Evolutionary conservation across 345 rosid species (phyloP), one percentile per base, ranked within the genome.

Genomic region (Murraya paniculata): DNA sequence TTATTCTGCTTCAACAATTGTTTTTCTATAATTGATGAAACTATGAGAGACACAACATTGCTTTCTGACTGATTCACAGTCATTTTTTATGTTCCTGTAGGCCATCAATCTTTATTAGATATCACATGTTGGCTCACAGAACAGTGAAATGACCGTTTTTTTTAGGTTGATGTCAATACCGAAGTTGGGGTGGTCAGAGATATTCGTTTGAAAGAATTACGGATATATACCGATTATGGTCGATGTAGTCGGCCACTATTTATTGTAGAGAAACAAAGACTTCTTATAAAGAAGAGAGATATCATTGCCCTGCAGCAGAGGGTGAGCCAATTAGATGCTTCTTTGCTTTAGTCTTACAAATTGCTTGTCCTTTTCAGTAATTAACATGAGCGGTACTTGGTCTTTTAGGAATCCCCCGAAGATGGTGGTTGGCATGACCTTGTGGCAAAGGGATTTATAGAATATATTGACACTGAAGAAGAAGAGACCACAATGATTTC

Each of bases 111-210:
- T 19, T n/a, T 58, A 6, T 35, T 27, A 18, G 4, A 58, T 30
- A 19, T 62, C 24, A 56, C 35, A 57, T 57, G 21, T 27, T 10
- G 31, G 45, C 45, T 45, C 36, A 60, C 7, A 60, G 45, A 48
- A 9, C 72, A 75, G 48, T 80, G 81, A 82, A 73, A 64, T 60
- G 11, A 61, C 70, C 80, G 64, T 56, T 22, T 61, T 75, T 64
- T 79, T 33, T 86, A 96, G 99, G 97, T 91, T 88, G 99, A 90
- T 84, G 97, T 94, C 64, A 94, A 96, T 85, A 90, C 97, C 56
- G 99, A 96, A 86, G 99, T 96, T 77, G 95, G 99, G n/a, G 97
- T 96, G 28, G 99, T 94, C 64, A 89, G 98, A 90, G 99, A 96
- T 80, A 91, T 92, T 48, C 92, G 92, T 68, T 86, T 94, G 78